Conservation (phyloP, 495 filamentous ascomycete genomes). For the Penicillium robsamsonii region DNA sequence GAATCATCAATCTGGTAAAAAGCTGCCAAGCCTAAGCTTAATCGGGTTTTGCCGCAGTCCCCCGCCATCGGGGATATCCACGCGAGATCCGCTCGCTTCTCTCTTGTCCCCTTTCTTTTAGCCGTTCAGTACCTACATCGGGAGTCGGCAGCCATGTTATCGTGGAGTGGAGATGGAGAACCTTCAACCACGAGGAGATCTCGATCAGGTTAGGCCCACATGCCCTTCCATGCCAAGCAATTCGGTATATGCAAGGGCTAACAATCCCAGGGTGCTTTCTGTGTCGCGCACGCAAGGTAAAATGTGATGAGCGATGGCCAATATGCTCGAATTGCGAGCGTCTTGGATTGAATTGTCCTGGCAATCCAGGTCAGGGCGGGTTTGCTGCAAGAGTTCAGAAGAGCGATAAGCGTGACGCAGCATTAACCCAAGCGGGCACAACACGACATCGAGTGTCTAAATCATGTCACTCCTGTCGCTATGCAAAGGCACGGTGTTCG, state of each 20-base stretch:
- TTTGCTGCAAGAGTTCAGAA: background rate
- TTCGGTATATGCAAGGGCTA: background rate
- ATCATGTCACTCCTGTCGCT: constrained; percentile 25
- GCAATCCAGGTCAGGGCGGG: constrained; percentile 11
- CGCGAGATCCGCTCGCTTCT: constrained; percentile 19
- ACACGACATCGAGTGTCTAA: constrained; percentile 21
- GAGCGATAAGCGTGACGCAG: background rate
- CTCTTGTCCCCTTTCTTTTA: background rate
- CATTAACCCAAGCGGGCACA: constrained; percentile 23
- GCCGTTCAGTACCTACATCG: background rate
- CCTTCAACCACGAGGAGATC: constrained; percentile 11
- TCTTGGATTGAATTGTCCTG: constrained; percentile 19
- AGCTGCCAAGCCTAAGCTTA: background rate
- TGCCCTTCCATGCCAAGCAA: constrained; percentile 5
- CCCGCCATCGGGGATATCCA: constrained; percentile 20
- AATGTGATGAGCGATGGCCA: constrained; percentile 25
- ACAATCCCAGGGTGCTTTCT: constrained; percentile 18
- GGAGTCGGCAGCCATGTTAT: constrained; percentile 15
- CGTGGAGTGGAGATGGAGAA: constrained; percentile 14
- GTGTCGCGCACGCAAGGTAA: constrained; percentile 24
- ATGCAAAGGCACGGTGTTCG: constrained; percentile 29
- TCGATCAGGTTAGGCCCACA: constrained; percentile 20
- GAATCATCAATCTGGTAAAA: background rate
- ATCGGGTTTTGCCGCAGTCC: constrained; percentile 13
- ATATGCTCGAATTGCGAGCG: constrained; percentile 19